Evolutionary conservation across 768 basidiomycete species (phyloP), one percentile per base, ranked within the genome.

Genomic region (Chalciporus pseudorubinellus): DNA sequence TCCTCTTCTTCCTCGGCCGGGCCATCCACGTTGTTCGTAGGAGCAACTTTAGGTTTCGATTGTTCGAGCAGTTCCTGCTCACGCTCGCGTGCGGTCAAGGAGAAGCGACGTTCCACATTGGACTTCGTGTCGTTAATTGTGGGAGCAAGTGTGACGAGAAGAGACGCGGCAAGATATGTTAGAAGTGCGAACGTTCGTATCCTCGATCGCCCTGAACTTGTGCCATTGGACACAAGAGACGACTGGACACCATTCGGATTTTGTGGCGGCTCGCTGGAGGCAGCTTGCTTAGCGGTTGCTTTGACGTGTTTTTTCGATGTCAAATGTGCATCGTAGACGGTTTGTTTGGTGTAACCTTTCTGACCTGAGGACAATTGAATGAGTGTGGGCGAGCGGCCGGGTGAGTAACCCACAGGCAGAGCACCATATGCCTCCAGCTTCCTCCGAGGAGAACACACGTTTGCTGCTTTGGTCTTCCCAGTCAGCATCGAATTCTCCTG

Each of bases 291-390:
- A 8, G 85, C 81, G n/a, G 82, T 77, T 8, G 92, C 90, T 73
- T 98, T 99, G 63, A 91, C 72, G 63, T 99, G 97, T 67, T 93
- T 98, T 75, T 95, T 98, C 19, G 94, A 95, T 2, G 85, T 92
- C 46, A 98, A 70, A 66, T 98, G 97, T 2, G 94, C 94, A 55
- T 97, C 91, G 67, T 94, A 99, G 9, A 99, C 97, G 0, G 97
- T 98, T 69, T 98, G 92, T 69, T 98, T 99, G 12, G 95, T 82
- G 70, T 98, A 98, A 51, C 81, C 75, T 66, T 95, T 97, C 71
- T 98, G 93, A 67, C 95, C 95, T 98, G 61, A 28, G 21, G 26
- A 33, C 28, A 39, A 51, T 50, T 33, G 33, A 40, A 46, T 51
- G 29, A 50, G 53, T 44, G 28, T 38, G 10, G 16, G 39, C 45